Evolutionary conservation across 2,329 filamentous ascomycete species (phyloP).

Genomic region (Scytalidium sp.): DNA sequence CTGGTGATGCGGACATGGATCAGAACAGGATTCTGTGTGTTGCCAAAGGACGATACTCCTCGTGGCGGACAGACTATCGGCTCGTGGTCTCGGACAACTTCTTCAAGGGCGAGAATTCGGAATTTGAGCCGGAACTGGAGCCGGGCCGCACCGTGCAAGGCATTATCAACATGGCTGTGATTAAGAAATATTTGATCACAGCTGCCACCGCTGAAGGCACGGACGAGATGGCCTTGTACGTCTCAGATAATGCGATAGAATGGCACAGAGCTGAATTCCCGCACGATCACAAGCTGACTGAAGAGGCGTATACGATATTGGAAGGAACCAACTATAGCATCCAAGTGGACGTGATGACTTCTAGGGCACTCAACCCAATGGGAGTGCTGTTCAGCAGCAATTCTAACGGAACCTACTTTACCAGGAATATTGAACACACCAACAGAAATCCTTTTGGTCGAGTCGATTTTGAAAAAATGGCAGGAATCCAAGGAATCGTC

Average conservation of each 20-base stretch:
- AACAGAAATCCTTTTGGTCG: slow-evolving; percentile 74
- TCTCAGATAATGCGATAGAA: slow-evolving; percentile 75
- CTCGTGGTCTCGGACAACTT: slow-evolving; percentile 80
- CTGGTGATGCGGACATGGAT: slow-evolving; percentile 63
- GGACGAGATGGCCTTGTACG: slow-evolving; percentile 87
- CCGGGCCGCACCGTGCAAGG: slow-evolving; percentile 72
- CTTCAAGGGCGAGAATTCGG: slow-evolving; percentile 59
- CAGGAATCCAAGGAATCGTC: slow-evolving; percentile 87
- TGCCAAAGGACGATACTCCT: slow-evolving; percentile 67
- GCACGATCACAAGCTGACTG: slow-evolving; percentile 72
- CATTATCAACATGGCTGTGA: slow-evolving; percentile 75
- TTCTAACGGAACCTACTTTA: slow-evolving; percentile 95
- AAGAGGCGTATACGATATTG: slow-evolving; percentile 88
- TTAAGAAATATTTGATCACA: slow-evolving; percentile 84
- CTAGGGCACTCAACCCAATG: slow-evolving; percentile 64
- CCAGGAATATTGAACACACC: slow-evolving; percentile 85
- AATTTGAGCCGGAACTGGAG: slow-evolving; percentile 76
- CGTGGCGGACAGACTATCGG: slow-evolving; percentile 70
- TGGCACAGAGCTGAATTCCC: slow-evolving; percentile 95
- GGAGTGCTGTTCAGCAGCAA: slow-evolving; percentile 93
- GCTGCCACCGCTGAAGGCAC: slow-evolving; percentile 77
- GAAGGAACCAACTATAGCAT: slow-evolving; percentile 98
- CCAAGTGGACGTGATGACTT: slow-evolving; percentile 87
- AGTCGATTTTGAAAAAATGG: slow-evolving; percentile 94
- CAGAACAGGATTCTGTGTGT: slow-evolving; percentile 77